Conservation (phyloP, 1,139 yeast genomes). For the Scheffersomyces insectosa region DNA sequence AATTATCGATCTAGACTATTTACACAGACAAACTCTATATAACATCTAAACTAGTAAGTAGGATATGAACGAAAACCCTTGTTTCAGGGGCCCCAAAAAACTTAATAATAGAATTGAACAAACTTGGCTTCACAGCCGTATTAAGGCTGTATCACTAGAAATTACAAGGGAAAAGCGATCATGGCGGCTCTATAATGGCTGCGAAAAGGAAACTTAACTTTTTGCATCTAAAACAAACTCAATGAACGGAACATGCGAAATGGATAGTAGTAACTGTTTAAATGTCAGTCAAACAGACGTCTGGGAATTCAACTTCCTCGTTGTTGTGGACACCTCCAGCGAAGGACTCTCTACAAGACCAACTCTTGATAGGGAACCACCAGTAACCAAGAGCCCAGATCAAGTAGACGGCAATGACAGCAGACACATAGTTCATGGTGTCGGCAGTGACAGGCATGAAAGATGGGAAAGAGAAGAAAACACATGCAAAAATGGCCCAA, state of each 20-base stretch:
- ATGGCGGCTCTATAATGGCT: no score
- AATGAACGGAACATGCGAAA: background rate
- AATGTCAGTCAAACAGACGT: constrained; percentile 36
- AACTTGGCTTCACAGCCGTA: no score
- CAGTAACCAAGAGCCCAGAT: constrained; percentile 58
- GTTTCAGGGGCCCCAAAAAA: no score
- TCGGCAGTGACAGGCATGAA: constrained; percentile 61
- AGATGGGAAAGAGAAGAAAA: constrained; percentile 69
- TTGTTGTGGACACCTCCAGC: constrained; percentile 46
- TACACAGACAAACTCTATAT: no score
- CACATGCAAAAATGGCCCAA: constrained; percentile 63
- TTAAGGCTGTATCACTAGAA: no score
- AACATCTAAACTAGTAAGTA: no score
- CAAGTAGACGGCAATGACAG: constrained; percentile 57
- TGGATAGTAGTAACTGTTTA: constrained; percentile 9
- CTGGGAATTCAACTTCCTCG: constrained; percentile 49
- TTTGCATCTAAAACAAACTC: background rate
- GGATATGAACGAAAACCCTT: no score
- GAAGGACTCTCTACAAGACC: constrained; percentile 40
- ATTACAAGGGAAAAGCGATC: no score
- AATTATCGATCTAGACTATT: no score
- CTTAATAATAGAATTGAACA: no score
- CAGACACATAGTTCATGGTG: constrained; percentile 73
- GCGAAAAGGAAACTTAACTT: no score
- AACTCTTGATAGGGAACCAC: constrained; percentile 49